Base-by-base conservation (phyloP, 2,329 filamentous ascomycete species). In the Taxawa tesnikishii region DNA sequence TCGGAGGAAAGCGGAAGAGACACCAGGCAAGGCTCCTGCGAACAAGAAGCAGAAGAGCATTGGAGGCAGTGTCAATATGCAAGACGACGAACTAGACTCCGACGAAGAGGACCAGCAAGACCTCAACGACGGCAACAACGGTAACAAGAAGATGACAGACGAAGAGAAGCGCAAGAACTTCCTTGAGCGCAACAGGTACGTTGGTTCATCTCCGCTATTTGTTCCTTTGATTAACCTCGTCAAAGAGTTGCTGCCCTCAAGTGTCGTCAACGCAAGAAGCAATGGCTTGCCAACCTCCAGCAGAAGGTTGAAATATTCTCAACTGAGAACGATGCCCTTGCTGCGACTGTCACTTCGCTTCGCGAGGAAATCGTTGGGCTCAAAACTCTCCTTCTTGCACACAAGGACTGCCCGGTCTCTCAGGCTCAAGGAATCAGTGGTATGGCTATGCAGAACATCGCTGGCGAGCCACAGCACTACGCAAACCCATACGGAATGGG, bases 91-190 rank as follows among this genome's bases (percentile, higher is more conserved):
- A 41, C 70, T 65, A 28, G 68, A 73, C 30, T 66, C 72, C 5
- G 68, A 66, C 31, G 64, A 73, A 29, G 57, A 63, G 4, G 55
- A 56, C 16, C 37, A 39, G 4, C 44, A 49, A 11, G 35, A 37
- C 9, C 54, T 58, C 28, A 44, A 51, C 36, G 58, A 60, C 33
- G 47, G 44, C 21, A 38, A 41, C 26, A 45, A 48, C 33, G n/a
- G n/a, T n/a, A 58, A 60, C 25, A 80, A 76, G 55, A 94, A 94
- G 65, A 93, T 94, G 84, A 94, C 87, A 0, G 90, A 96, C 35
- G 90, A 96, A 51, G 90, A 98, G 63, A 98, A 98, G 66, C 73
- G 90, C 26, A 94, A 92, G 63, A 98, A 96, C 54, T 98, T 98
- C 57, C 66, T 98, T 3, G 90, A 98, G 53, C 72, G 90, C 16